These are phyloP conservation scores for Fusarium foetens DNA, from an alignment of 2,329 filamentous ascomycete genomes.

Conservation along the genomic window DNA sequence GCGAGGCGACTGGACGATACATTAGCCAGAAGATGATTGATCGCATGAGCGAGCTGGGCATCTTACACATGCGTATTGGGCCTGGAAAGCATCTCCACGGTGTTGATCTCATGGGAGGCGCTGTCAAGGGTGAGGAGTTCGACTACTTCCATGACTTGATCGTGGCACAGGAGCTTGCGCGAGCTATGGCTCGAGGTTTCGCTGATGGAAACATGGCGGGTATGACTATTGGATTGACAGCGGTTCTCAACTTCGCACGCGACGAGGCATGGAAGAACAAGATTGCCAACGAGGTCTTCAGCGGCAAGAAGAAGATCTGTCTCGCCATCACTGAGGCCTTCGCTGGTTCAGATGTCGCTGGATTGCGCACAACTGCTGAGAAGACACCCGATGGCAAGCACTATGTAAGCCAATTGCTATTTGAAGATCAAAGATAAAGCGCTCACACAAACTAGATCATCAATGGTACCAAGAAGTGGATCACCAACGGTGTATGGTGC, in stretches of 20 bases:
- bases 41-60: conserved; percentile 76
- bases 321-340: conserved; percentile 91
- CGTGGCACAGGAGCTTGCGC: conserved; percentile 75
- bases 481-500: conserved; percentile 81
- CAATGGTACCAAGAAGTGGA: conserved; percentile 86
- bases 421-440: neutral
- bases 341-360: conserved; percentile 81
- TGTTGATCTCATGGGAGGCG: conserved; percentile 73
- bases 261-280: conserved; percentile 72
- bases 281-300: conserved; percentile 77
- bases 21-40: conserved; percentile 80
- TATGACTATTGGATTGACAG: conserved; percentile 84
- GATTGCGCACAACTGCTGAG: conserved; percentile 79
- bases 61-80: conserved; percentile 84
- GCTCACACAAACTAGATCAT: conserved; percentile 55
- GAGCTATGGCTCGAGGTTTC: conserved; percentile 80
- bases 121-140: conserved; percentile 80
- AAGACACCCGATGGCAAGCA: conserved; percentile 80
- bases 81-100: conserved; percentile 85
- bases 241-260: conserved; percentile 80
- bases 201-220: conserved; percentile 89
- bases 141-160: conserved; percentile 90
- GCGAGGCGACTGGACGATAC: conserved; percentile 77
- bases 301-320: conserved; percentile 87
- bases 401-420: conserved; percentile 62